Percentiles rank a stretch among this genome's conserved stretches.
Evolutionary conservation across 2,329 filamentous ascomycete genomes (phyloP).

Genomic region (Neonectria punicea): DNA sequence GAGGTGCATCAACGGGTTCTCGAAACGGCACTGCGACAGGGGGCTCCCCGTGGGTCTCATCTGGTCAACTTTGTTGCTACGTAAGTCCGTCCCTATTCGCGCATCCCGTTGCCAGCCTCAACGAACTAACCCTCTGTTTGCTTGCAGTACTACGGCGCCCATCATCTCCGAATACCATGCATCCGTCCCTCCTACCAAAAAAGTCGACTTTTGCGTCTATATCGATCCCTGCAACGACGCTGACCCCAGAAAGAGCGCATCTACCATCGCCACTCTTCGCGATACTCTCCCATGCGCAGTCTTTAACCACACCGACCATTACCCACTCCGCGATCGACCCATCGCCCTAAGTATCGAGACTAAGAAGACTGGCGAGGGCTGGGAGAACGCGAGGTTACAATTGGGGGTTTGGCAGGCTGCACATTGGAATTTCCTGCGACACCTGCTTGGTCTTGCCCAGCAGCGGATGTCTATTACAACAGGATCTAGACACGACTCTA

Average conservation of each 20-base stretch:
- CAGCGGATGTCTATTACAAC: not conserved
- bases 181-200: not conserved
- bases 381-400: slow-evolving; percentile 17
- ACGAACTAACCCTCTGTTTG: not conserved
- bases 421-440: slow-evolving; percentile 13
- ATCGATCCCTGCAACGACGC: not conserved
- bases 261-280: not conserved
- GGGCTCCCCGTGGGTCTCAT: not conserved
- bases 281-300: not conserved
- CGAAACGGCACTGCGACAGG: not conserved
- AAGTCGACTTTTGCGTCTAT: not conserved
- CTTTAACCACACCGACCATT: slow-evolving; percentile 14
- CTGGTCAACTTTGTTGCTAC: not conserved
- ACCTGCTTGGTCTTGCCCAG: not conserved
- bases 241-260: not conserved
- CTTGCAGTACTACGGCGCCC: not conserved
- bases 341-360: slow-evolving; percentile 22
- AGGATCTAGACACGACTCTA: not conserved
- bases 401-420: slow-evolving; percentile 16
- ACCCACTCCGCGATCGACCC: slow-evolving; percentile 14
- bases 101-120: not conserved
- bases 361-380: slow-evolving; percentile 21
- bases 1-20: slow-evolving; percentile 3
- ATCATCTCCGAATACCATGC: not conserved
- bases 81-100: not conserved